Conservation (phyloP, 208 protist genomes). For the Angomonas ambiguus region DNA sequence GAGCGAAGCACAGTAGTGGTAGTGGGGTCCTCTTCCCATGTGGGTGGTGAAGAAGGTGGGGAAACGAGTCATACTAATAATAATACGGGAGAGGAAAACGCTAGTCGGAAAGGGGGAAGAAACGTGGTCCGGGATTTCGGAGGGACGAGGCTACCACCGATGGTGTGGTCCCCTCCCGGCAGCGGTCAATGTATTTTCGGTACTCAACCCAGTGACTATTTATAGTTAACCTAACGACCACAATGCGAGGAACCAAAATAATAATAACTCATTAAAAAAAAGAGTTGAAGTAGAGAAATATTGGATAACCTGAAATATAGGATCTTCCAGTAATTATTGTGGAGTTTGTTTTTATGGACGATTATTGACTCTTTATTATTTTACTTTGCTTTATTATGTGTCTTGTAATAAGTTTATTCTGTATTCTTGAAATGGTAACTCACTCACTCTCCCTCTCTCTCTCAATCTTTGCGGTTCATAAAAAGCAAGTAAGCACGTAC, state of each 20-base stretch:
- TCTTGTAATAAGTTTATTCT: not conserved
- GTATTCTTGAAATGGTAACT: not conserved
- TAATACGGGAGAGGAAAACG: no score
- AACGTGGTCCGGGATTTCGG: conserved; percentile 41
- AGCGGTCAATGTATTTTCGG: conserved; percentile 63
- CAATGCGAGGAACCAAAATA: no score
- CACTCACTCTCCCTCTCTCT: no score
- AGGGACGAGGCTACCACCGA: conserved; percentile 37
- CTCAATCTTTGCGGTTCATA: no score
- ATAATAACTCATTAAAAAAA: conserved; percentile 7
- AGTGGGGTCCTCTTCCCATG: no score
- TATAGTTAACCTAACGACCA: no score
- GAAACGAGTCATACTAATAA: no score
- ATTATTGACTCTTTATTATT: not conserved
- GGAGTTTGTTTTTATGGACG: no score
- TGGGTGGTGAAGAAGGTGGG: no score
- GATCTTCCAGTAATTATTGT: no score
- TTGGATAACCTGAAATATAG: no score
- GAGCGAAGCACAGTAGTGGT: conserved; percentile 25
- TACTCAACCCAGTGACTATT: conserved; percentile 34
- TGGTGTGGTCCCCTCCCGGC: conserved; percentile 66
- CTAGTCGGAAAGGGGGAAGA: no score
- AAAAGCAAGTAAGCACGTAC: not conserved
- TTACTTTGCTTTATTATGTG: not conserved
- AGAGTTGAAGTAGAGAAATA: not conserved